A percentile compares a stretch with the other conserved stretches of the same genome.
Conservation (phyloP, 2,329 filamentous ascomycete genomes). For the Zymoseptoria crescenta region DNA sequence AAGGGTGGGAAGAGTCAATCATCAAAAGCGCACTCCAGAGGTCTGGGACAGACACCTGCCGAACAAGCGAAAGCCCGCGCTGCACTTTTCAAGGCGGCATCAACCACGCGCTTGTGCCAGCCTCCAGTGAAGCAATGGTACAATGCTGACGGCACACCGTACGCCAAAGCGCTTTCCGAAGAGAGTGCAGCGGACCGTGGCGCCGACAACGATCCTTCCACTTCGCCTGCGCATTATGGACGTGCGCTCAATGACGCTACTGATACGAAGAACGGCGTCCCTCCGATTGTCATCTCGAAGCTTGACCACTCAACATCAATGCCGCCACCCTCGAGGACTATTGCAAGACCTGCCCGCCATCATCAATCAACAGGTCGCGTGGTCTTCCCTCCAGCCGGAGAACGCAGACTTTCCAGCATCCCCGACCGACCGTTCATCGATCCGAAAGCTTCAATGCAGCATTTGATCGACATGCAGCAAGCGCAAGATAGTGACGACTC, state of each 20-base stretch:
- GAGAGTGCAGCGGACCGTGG: not conserved
- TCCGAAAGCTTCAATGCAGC: not conserved
- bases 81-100: not conserved
- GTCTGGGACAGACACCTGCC: not conserved
- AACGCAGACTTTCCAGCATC: conserved; percentile 1
- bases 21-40: not conserved
- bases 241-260: not conserved
- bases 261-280: not conserved
- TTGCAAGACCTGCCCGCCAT: not conserved
- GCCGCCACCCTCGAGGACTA: not conserved
- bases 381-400: not conserved
- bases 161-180: not conserved
- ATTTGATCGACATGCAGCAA: conserved; percentile 1
- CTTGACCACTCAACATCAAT: not conserved
- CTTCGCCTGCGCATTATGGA: not conserved
- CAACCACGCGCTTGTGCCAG: not conserved
- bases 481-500: conserved; percentile 1
- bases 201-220: not conserved
- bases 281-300: not conserved
- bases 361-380: not conserved
- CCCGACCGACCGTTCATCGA: not conserved
- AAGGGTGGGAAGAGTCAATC: not conserved
- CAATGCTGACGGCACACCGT: not conserved
- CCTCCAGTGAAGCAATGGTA: not conserved
- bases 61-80: not conserved